A percentile compares a stretch with the other conserved stretches of the same genome.
Evolutionary conservation across 129 eudicot genomes (phyloP).

Genomic region (Flaveria robusta): DNA sequence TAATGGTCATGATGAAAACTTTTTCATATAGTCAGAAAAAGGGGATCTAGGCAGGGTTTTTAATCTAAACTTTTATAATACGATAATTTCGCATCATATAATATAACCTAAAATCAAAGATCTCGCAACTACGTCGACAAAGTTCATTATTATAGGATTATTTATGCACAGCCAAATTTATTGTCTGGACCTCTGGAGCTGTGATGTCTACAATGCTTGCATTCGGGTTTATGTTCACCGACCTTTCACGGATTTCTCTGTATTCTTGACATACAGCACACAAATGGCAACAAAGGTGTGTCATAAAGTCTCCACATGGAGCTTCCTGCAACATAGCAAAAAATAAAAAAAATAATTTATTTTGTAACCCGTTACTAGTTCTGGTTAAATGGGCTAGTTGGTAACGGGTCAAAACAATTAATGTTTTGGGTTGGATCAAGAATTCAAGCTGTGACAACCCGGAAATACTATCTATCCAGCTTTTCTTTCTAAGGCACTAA

Average conservation of each 20-base stretch:
- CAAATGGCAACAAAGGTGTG: slow-evolving; percentile 79
- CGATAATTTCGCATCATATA: too few species aligned
- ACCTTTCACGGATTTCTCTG: slow-evolving; percentile 82
- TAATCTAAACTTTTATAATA: too few species aligned
- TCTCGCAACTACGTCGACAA: too few species aligned
- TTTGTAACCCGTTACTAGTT: background rate
- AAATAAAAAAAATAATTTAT: too few species aligned
- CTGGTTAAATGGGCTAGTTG: background rate
- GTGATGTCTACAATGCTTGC: slow-evolving; percentile 49
- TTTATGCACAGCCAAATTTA: slow-evolving; percentile 48
- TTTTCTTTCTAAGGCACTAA: background rate
- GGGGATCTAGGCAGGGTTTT: too few species aligned
- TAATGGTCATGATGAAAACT: too few species aligned
- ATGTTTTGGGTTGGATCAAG: background rate
- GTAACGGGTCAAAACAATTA: background rate
- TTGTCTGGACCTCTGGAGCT: slow-evolving; percentile 69
- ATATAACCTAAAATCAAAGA: too few species aligned
- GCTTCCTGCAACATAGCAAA: slow-evolving; percentile 58
- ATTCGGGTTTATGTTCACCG: slow-evolving; percentile 40
- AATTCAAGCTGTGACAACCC: background rate
- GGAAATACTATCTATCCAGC: background rate
- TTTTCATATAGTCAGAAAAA: too few species aligned
- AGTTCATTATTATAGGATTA: background rate
- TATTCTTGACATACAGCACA: slow-evolving; percentile 92
- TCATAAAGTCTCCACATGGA: slow-evolving; percentile 83